phyloP scores from a whole-genome alignment of 1,284 basidiomycete species.

The Heterobasidion annosum region DNA sequence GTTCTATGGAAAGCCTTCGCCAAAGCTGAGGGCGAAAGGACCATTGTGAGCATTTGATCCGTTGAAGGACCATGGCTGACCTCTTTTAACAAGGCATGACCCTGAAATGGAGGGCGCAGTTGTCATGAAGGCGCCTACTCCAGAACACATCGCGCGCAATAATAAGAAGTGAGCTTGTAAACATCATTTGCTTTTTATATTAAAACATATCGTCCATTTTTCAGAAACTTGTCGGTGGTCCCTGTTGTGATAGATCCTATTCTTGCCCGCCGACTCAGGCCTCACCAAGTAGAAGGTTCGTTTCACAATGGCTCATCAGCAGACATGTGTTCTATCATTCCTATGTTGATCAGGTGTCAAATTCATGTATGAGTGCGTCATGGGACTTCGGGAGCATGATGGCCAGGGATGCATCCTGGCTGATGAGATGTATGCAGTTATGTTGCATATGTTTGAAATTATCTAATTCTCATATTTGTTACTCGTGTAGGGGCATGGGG shows the following conservation, averaged over 20 bases:
- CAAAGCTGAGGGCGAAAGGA: constrained; percentile 34
- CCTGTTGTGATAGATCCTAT: constrained; percentile 93
- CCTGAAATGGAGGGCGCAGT: constrained; percentile 71
- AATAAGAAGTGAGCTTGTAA: constrained; percentile 57
- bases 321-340: neutral
- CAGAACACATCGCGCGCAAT: constrained; percentile 55
- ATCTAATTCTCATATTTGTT: neutral
- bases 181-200: neutral
- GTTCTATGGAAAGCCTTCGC: constrained; percentile 43
- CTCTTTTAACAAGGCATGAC: constrained; percentile 47
- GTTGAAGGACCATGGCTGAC: neutral
- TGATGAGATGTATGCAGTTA: constrained; percentile 75
- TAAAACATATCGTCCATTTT: constrained; percentile 2
- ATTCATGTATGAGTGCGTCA: constrained; percentile 95
- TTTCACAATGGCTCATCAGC: neutral
- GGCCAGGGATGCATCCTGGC: constrained; percentile 93
- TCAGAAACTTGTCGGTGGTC: constrained; percentile 52
- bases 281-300: constrained; percentile 87
- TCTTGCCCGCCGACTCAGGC: constrained; percentile 69
- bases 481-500: constrained; percentile 71
- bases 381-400: constrained; percentile 87
- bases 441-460: constrained; percentile 4
- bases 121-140: constrained; percentile 77
- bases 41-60: constrained; percentile 35
- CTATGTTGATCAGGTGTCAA: constrained; percentile 44